Evolutionary conservation across 371 early-diverging fungal genomes (phyloP).

Genomic region (Apophysomyces variabilis): DNA sequence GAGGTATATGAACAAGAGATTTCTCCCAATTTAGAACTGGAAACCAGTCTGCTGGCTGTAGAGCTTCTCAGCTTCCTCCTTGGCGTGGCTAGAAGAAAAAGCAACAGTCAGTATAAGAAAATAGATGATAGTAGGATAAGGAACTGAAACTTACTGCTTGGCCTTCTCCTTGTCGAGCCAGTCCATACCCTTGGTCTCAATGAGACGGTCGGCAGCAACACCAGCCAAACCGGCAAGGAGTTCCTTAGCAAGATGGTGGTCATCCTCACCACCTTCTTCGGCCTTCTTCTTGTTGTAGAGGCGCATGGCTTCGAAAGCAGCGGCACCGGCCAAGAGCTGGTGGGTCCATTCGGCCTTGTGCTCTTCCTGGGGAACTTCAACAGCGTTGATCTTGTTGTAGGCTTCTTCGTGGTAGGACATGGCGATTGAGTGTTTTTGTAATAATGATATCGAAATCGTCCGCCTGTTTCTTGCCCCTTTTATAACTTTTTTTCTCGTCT

Average conservation of each 20-base stretch:
- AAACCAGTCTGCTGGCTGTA: conserved; percentile 18
- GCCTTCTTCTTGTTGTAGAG: conserved; percentile 29
- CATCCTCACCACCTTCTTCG: conserved; percentile 21
- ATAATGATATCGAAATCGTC: neutral
- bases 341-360: conserved; percentile 48
- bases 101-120: neutral
- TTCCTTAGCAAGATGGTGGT: conserved; percentile 46
- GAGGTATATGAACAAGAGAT: conserved; percentile 8
- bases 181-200: conserved; percentile 21
- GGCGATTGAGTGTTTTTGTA: neutral
- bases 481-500: neutral
- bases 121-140: neutral
- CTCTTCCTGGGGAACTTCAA: conserved; percentile 18
- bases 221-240: conserved; percentile 41
- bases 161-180: conserved; percentile 22
- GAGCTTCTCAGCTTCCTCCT: conserved; percentile 19
- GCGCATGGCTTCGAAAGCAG: conserved; percentile 50
- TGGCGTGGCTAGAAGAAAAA: conserved; percentile 19
- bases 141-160: conserved; percentile 13
- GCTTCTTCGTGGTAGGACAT: conserved; percentile 12
- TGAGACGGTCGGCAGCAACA: conserved; percentile 14
- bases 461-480: neutral
- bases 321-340: conserved; percentile 43
- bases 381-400: neutral
- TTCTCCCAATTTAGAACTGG: conserved; percentile 16